phyloP scores from a whole-genome alignment of 1,284 basidiomycete species.

The Wallemia hederae region DNA sequence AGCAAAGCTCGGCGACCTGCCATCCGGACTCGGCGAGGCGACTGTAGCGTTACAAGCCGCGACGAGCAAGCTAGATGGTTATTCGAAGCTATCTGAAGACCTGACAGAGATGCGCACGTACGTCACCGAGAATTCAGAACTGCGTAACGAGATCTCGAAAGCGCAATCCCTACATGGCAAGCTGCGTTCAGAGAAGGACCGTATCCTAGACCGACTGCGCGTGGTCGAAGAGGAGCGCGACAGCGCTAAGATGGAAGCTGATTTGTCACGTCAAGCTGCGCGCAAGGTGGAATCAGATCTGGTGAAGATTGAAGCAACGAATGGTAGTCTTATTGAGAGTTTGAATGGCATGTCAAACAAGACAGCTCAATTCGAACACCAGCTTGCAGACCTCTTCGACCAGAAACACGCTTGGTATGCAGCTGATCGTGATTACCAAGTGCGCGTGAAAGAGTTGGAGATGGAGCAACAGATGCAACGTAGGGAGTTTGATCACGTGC shows the following conservation, averaged over 20 bases:
- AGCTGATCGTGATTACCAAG: conserved; percentile 1
- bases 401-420: not conserved
- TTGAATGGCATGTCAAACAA: not conserved
- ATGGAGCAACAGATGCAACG: not conserved
- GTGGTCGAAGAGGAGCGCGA: not conserved
- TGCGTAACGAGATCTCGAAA: not conserved
- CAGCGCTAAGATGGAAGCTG: not conserved
- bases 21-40: not conserved
- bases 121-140: not conserved
- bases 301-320: not conserved
- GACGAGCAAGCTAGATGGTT: not conserved
- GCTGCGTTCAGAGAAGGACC: not conserved
- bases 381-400: not conserved
- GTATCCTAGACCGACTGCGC: not conserved
- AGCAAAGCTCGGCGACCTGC: not conserved
- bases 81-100: not conserved
- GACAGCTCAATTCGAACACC: not conserved
- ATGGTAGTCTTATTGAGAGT: not conserved
- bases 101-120: not conserved
- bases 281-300: not conserved
- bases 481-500: not conserved
- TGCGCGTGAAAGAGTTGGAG: not conserved
- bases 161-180: not conserved
- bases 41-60: not conserved
- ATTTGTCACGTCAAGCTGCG: not conserved